These are phyloP conservation scores for Tillandsia fasciculata DNA, from an alignment of 176 grass and related monocot genomes.

Conservation along the genomic window DNA sequence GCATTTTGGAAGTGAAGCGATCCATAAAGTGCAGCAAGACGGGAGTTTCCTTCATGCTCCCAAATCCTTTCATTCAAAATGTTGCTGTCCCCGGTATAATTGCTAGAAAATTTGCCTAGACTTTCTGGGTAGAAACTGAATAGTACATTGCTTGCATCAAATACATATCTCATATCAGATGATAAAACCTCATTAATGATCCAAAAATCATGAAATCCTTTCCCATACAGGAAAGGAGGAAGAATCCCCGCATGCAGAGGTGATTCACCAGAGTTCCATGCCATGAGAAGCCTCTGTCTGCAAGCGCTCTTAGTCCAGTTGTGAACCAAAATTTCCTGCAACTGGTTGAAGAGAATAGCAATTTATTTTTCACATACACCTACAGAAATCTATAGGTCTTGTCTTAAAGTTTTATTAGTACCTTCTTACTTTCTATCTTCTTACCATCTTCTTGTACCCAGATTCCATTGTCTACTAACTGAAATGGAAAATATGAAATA, in stretches of 20 bases:
- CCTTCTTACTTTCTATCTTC: constrained; percentile 33
- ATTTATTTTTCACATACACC: constrained; percentile 3
- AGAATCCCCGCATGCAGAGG: constrained; percentile 51
- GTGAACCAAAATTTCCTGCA: constrained; percentile 30
- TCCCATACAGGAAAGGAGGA: constrained; percentile 62
- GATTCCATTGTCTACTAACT: constrained; percentile 24
- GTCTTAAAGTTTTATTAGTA: constrained; percentile 12
- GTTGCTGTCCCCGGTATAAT: neutral
- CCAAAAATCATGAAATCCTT: constrained; percentile 48
- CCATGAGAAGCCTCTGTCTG: constrained; percentile 40
- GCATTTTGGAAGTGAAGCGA: constrained; percentile 32
- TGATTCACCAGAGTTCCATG: constrained; percentile 52
- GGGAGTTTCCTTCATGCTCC: constrained; percentile 36
- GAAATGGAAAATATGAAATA: constrained; percentile 30
- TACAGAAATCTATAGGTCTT: neutral
- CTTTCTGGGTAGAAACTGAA: constrained; percentile 49
- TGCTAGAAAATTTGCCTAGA: constrained; percentile 1
- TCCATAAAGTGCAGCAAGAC: constrained; percentile 62
- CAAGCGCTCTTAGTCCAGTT: constrained; percentile 20
- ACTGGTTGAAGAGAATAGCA: constrained; percentile 22
- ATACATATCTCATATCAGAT: constrained; percentile 57
- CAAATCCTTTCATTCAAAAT: constrained; percentile 19
- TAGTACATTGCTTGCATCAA: constrained; percentile 41
- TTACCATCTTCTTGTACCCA: constrained; percentile 29
- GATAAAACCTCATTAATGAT: constrained; percentile 52